phyloP scores from a whole-genome alignment of 305 asterid genomes.

The Rubia tinctorum region DNA sequence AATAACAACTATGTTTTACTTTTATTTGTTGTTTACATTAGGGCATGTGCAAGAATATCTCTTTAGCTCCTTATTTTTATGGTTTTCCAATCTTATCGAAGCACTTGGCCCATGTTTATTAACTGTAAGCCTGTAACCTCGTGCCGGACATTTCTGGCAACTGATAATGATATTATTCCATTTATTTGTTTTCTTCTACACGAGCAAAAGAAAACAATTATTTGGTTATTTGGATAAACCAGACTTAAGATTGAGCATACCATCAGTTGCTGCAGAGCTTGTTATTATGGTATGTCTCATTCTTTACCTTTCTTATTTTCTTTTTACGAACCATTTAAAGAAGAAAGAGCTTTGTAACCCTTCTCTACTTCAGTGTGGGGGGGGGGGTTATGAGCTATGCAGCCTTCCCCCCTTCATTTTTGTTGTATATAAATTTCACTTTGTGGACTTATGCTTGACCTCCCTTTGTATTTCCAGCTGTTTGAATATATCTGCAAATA shows the following conservation, averaged over 20 bases:
- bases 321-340: not conserved
- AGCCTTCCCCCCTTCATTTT: too few species aligned
- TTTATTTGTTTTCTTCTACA: slow-evolving; percentile 78
- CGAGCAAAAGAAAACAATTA: slow-evolving; percentile 74
- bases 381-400: too few species aligned
- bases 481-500: too few species aligned
- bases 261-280: slow-evolving; percentile 85
- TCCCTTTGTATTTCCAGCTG: too few species aligned
- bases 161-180: slow-evolving; percentile 68
- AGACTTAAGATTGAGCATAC: slow-evolving; percentile 91
- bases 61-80: not conserved
- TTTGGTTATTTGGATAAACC: slow-evolving; percentile 71
- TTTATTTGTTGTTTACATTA: slow-evolving; percentile 6
- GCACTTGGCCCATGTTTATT: not conserved
- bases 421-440: too few species aligned
- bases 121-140: not conserved
- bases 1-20: not conserved
- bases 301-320: not conserved
- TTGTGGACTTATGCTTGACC: too few species aligned
- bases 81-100: not conserved
- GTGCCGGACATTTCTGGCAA: slow-evolving; percentile 75
- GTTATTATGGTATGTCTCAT: slow-evolving; percentile 57
- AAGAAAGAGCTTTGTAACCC: too few species aligned
- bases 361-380: too few species aligned
- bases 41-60: slow-evolving; percentile 12